These are phyloP conservation scores for Backusella liffmaniae DNA, from an alignment of 192 early-diverging fungal species.

Conservation along the genomic window DNA sequence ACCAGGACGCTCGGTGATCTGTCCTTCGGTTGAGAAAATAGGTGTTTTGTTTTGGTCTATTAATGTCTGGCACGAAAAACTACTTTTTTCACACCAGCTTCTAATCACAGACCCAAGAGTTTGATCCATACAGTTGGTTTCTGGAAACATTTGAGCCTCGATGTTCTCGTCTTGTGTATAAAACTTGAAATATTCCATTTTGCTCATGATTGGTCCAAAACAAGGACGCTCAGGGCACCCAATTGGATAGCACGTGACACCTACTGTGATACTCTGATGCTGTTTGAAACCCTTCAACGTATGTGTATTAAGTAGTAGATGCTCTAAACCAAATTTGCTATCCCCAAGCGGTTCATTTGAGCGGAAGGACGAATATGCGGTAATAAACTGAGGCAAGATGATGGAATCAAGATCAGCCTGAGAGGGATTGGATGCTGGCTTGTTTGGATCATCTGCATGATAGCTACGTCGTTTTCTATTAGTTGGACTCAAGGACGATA, in stretches of 20 bases:
- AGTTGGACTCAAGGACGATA: not conserved
- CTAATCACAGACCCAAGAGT: not conserved
- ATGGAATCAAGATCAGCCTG: not conserved
- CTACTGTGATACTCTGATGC: constrained; percentile 23
- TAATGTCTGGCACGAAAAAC: not conserved
- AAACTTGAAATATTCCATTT: constrained; percentile 16
- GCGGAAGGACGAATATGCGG: constrained; percentile 17
- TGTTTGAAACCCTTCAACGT: constrained; percentile 12
- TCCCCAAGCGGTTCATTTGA: not conserved
- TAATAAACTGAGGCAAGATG: not conserved
- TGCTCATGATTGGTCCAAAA: constrained; percentile 25
- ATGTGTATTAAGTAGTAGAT: constrained; percentile 15
- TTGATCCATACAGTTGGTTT: not conserved
- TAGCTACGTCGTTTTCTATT: not conserved
- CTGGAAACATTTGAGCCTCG: not conserved
- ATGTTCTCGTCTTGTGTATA: not conserved
- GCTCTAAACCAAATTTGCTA: constrained; percentile 14
- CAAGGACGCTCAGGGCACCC: constrained; percentile 29
- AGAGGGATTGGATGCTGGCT: not conserved
- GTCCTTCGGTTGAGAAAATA: not conserved
- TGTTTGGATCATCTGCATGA: not conserved
- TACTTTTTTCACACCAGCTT: constrained; percentile 1
- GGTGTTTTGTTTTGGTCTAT: not conserved
- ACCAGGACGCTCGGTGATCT: not conserved
- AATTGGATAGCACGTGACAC: constrained; percentile 15